Evolutionary conservation across 495 filamentous ascomycete species (phyloP).

Genomic region (Pseudoneurospora amorphoporcata): DNA sequence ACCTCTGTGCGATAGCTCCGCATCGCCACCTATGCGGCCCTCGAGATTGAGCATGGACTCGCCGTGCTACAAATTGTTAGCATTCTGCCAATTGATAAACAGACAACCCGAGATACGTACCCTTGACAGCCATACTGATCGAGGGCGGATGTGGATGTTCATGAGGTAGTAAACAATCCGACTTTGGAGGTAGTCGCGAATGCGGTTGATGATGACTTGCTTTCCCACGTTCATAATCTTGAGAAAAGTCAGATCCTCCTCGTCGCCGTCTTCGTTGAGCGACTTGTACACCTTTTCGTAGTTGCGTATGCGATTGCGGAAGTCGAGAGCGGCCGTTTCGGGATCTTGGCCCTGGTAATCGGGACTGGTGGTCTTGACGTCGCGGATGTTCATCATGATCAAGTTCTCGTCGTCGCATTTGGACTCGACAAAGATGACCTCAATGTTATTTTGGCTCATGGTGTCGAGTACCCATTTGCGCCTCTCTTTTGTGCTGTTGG

Average conservation of each 20-base stretch:
- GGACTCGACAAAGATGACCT: constrained; percentile 90
- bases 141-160: constrained; percentile 95
- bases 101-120: constrained; percentile 40
- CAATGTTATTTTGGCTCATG: constrained; percentile 61
- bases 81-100: neutral
- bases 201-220: constrained; percentile 93
- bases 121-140: constrained; percentile 92
- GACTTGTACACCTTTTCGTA: constrained; percentile 95
- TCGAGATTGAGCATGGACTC: constrained; percentile 85
- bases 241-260: constrained; percentile 79
- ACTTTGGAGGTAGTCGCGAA: constrained; percentile 92
- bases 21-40: constrained; percentile 87
- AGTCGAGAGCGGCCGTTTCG: constrained; percentile 78
- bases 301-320: constrained; percentile 86
- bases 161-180: constrained; percentile 96
- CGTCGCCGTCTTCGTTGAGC: constrained; percentile 64
- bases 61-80: constrained; percentile 56
- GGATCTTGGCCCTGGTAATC: constrained; percentile 94
- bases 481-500: constrained; percentile 83
- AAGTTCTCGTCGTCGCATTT: constrained; percentile 90
- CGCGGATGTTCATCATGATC: constrained; percentile 94
- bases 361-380: constrained; percentile 93
- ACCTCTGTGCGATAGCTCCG: constrained; percentile 74
- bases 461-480: constrained; percentile 82
- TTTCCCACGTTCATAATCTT: constrained; percentile 95